These are phyloP conservation scores for Saccharum hybrid DNA, from an alignment of 202 grass and related monocot genomes.

Conservation along the genomic window DNA sequence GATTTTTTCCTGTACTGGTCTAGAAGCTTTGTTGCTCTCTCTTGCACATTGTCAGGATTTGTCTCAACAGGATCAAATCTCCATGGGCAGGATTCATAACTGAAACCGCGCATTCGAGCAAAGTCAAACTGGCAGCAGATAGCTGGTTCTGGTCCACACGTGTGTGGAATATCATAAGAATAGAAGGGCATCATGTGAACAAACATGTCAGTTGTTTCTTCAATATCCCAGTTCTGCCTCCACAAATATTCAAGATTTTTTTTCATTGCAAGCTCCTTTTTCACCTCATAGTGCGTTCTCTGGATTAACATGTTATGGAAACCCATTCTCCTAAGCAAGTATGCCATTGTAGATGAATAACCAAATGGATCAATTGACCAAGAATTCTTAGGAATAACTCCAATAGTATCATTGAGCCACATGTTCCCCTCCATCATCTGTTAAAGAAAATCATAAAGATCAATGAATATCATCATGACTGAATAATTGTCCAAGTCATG, in stretches of 20 bases:
- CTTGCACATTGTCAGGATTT: conserved; percentile 70
- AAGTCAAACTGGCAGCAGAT: conserved; percentile 99
- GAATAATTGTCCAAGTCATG: conserved; percentile 28
- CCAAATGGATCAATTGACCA: conserved; percentile 98
- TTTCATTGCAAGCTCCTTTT: conserved; percentile 86
- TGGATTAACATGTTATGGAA: conserved; percentile 97
- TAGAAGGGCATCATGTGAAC: conserved; percentile 99
- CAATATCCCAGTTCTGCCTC: conserved; percentile 96
- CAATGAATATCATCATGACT: conserved; percentile 22
- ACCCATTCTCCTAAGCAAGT: conserved; percentile 91
- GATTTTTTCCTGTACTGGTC: conserved; percentile 98
- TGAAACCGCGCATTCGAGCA: conserved; percentile 75
- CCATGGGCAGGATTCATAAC: conserved; percentile 90
- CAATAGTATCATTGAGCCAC: conserved; percentile 95
- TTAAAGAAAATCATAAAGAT: conserved; percentile 38
- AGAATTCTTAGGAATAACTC: conserved; percentile 94
- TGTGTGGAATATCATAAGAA: conserved; percentile 98
- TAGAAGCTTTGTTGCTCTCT: conserved; percentile 89
- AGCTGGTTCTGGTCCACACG: conserved; percentile 96
- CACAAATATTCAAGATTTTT: conserved; percentile 94
- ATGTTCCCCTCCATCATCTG: conserved; percentile 97
- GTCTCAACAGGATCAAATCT: conserved; percentile 82
- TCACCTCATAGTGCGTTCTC: conserved; percentile 94
- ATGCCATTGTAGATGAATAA: conserved; percentile 97
- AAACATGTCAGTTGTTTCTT: conserved; percentile 97